Conservation (phyloP, 2,329 filamentous ascomycete genomes). For the Monosporascus sp. region DNA sequence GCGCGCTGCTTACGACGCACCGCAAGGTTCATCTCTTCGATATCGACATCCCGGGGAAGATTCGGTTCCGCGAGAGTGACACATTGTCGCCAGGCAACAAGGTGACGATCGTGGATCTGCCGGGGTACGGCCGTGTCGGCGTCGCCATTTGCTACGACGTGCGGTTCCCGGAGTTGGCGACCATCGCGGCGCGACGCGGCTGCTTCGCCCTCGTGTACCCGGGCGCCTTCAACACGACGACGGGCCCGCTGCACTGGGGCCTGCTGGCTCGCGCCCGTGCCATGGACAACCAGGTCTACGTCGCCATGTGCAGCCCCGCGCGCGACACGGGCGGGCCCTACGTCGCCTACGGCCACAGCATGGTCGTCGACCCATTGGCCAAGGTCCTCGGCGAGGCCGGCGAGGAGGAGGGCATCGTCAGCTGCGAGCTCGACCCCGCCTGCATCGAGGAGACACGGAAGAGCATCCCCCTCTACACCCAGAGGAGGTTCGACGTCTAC, state of each 20-base stretch:
- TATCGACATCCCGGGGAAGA: constrained; percentile 94
- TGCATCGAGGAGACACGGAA: constrained; percentile 71
- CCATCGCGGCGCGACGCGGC: constrained; percentile 78
- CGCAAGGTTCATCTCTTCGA: constrained; percentile 96
- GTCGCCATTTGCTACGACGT: constrained; percentile 97
- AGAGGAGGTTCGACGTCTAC: constrained; percentile 93
- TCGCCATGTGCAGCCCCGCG: constrained; percentile 87
- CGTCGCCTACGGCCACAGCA: constrained; percentile 86
- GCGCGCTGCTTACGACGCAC: constrained; percentile 78
- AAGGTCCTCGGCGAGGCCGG: constrained; percentile 73
- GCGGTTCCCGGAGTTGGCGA: constrained; percentile 90
- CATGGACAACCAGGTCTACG: constrained; percentile 91
- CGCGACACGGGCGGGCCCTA: constrained; percentile 73
- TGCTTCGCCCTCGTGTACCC: constrained; percentile 88
- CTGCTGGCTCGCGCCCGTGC: constrained; percentile 77
- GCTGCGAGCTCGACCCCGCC: constrained; percentile 62
- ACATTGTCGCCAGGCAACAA: constrained; percentile 81
- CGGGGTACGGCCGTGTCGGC: constrained; percentile 81
- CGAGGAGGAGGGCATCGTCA: constrained; percentile 71
- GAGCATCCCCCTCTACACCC: constrained; percentile 76
- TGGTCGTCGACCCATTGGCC: constrained; percentile 85
- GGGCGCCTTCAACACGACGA: constrained; percentile 95
- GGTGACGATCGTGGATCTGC: constrained; percentile 78
- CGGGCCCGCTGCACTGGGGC: constrained; percentile 87
- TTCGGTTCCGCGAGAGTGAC: constrained; percentile 85